Percentiles rank a stretch among this genome's conserved stretches.
These are phyloP conservation scores for button mushroom (Agaricus bisporus) DNA, from an alignment of 768 basidiomycete species.

Conservation along the genomic window DNA sequence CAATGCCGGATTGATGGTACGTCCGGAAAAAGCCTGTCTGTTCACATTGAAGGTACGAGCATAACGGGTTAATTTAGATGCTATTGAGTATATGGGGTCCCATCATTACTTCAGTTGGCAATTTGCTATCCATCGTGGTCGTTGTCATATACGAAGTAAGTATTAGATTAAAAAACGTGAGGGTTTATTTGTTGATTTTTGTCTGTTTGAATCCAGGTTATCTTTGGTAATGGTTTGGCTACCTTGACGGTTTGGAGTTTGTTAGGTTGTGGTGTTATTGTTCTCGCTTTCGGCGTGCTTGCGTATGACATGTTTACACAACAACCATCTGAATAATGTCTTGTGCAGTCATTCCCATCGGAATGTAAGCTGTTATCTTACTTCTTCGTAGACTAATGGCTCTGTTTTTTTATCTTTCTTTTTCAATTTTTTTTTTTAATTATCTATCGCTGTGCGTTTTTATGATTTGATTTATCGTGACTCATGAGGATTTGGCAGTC, in stretches of 20 bases:
- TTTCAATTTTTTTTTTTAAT: no score
- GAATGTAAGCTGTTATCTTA: neutral
- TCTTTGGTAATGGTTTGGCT: conserved; percentile 59
- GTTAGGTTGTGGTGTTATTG: conserved; percentile 72
- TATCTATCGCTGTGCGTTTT: no score
- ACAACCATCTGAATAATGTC: conserved; percentile 17
- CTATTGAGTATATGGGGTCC: conserved; percentile 86
- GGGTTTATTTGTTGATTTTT: neutral
- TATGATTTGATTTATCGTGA: no score
- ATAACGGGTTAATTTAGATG: conserved; percentile 37
- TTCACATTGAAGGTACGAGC: neutral
- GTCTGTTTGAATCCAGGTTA: conserved; percentile 20
- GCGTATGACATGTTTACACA: conserved; percentile 59
- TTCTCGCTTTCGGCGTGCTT: conserved; percentile 77
- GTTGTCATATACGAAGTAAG: conserved; percentile 73
- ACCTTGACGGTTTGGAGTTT: conserved; percentile 68
- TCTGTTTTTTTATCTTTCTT: neutral
- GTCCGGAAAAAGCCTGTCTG: conserved; percentile 10
- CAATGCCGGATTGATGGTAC: conserved; percentile 83
- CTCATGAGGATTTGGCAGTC: no score
- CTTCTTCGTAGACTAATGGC: neutral
- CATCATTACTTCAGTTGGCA: conserved; percentile 82
- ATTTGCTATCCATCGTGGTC: conserved; percentile 90
- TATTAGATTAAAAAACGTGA: neutral
- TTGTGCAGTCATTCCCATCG: neutral